Evolutionary conservation across 2,329 filamentous ascomycete species (phyloP).

Genomic region (Sporothrix dimorphospora): DNA sequence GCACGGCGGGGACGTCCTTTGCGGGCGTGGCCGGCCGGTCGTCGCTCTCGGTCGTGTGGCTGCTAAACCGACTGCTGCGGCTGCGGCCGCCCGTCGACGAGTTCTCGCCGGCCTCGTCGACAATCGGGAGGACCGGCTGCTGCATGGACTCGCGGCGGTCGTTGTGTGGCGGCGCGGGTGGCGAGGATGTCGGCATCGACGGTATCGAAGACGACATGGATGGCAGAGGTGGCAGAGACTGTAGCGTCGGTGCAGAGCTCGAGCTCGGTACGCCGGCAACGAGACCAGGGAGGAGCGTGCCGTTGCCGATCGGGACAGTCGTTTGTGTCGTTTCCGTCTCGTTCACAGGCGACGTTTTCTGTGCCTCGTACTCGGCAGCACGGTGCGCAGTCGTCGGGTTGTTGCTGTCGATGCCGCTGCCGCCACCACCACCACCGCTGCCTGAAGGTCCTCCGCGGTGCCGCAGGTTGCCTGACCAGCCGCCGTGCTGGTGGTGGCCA

Average conservation of each 20-base stretch:
- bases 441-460: constrained; percentile 34
- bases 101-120: constrained; percentile 85
- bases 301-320: constrained; percentile 1
- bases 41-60: constrained; percentile 37
- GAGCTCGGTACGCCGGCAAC: background rate
- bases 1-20: constrained; percentile 41
- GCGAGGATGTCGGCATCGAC: background rate
- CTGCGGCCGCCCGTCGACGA: constrained; percentile 66
- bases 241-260: background rate
- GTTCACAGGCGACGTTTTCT: constrained; percentile 33
- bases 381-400: constrained; percentile 46
- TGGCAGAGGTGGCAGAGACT: background rate
- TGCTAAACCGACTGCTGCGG: constrained; percentile 49
- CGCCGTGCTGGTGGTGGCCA: constrained; percentile 40
- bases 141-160: constrained; percentile 60
- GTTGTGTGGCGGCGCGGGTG: constrained; percentile 35
- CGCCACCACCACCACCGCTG: background rate
- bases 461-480: constrained; percentile 36
- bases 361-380: constrained; percentile 46
- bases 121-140: constrained; percentile 69
- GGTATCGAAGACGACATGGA: background rate
- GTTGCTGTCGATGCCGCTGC: background rate
- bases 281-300: constrained; percentile 14
- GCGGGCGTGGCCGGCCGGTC: constrained; percentile 48
- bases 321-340: constrained; percentile 19